Evolutionary conservation across 306 rosid genomes (phyloP), one percentile per base, ranked within the genome.

Genomic region (Trifolium pratense): DNA sequence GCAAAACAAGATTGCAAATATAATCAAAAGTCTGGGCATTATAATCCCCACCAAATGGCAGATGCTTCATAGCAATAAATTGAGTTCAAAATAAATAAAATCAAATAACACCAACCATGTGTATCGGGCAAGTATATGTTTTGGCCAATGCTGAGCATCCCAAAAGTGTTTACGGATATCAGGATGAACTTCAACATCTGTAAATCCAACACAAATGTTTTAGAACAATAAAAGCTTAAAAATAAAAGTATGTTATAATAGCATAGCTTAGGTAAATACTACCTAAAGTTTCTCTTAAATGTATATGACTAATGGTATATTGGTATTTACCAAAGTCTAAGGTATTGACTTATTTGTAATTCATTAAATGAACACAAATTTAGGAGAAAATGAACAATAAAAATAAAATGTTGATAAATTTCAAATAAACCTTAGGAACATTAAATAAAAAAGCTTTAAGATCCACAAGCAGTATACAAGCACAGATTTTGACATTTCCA

Each of bases 71-170:
- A 63, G 39, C 29, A 39, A 39, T 26, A 71, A 40, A 42, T 62
- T 42, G 5, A 26, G 52, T 42, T 64, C 52, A 43, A 52, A 11
- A n/a, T n/a, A 31, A 65, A 64, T 15, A 15, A 25, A 46, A 71
- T 31, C 34, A 68, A 70, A 82, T 26, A 42, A 66, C 16, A 76
- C 95, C 77, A 66, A 94, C 99, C 99, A 94, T 68, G 99, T 87
- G 65, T 94, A 94, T 83, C 96, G 83, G 75, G 89, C 89, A 69
- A 94, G 88, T 59, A 91, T 80, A 79, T 90, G 96, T 86, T 94
- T 94, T 55, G 99, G 99, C 99, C 99, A 94, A 62, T 79, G 86
- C 71, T 90, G 69, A 70, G 89, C 68, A 77, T 94, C 96, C 99
- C 99, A 94, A 75, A 94, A 94, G 66, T 91, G 89, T 46, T 88